Evolutionary conservation across 2,329 filamentous ascomycete genomes (phyloP), one percentile per base, ranked within the genome.

Genomic region (Trichoderma lentiforme): DNA sequence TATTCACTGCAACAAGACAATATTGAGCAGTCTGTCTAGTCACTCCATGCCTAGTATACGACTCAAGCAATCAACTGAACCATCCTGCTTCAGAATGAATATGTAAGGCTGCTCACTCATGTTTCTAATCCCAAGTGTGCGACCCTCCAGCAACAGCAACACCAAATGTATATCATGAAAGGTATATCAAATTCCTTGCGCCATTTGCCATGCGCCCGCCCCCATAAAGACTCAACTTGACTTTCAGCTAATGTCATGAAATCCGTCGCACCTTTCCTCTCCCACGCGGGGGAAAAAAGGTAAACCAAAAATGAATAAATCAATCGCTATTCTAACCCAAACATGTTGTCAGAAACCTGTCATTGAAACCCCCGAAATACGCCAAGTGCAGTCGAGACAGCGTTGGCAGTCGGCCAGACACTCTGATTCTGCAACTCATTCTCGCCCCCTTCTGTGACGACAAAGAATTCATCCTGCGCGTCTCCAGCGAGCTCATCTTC

Each of bases 391-490:
- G 60, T 51, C 18, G 68, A 71, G 21, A 60, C 47, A 28, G 64
- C 15, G 14, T 58, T 56, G 7, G 53, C 61, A n/a, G 30, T 58
- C 4, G 66, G 43, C 71, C 71, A 72, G 7, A 57, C 34, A 28
- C 32, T 63, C 30, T 32, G 47, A 39, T 28, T 53, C 21, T 32
- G 34, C 21, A 64, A 36, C 6, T 21, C 73, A n/a, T 51, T 26
- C 15, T 53, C 65, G 8, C 51, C 66, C 8, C 43, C 74, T 24
- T 78, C 78, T 32, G 79, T 79, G 7, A 81, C 79, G 14, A 81
- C 73, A 21, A 81, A 76, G 26, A 78, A 73, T 73, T 81, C 79
- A 11, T 79, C 74, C 4, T 72, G 65, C 0, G 64, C 73, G 0
- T 73, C 71, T 14, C 64, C 73, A 9, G 73, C 60, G 14, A 68